These are phyloP conservation scores for Fusarium piperis DNA, from an alignment of 2,329 filamentous ascomycete genomes.

Conservation along the genomic window DNA sequence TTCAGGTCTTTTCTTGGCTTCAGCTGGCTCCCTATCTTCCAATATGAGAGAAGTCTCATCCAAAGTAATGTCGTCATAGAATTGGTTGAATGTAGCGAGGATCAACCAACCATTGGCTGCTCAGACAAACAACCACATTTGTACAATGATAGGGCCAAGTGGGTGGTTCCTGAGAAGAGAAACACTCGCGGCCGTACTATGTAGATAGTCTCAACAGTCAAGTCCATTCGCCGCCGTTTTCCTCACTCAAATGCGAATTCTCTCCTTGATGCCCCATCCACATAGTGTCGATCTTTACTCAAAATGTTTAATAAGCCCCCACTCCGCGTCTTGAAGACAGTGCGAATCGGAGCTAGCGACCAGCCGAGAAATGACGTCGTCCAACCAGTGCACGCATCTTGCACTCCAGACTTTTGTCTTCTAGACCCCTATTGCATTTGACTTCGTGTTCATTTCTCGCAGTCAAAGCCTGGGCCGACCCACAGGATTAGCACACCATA, in stretches of 20 bases:
- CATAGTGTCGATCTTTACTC: not conserved
- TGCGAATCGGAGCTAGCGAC: not conserved
- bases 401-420: not conserved
- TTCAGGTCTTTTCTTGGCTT: not conserved
- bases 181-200: not conserved
- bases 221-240: not conserved
- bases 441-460: not conserved
- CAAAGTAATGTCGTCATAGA: slow-evolving; percentile 19
- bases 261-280: not conserved
- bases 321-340: not conserved
- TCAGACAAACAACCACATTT: not conserved
- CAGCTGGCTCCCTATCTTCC: not conserved
- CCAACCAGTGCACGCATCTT: not conserved
- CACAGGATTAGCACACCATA: not conserved
- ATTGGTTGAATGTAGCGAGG: not conserved
- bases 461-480: not conserved
- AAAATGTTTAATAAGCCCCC: not conserved
- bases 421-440: not conserved
- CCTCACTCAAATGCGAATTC: not conserved
- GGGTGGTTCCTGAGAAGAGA: not conserved
- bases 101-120: not conserved
- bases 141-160: not conserved
- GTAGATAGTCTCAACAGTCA: not conserved
- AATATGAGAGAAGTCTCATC: not conserved
- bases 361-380: not conserved